These are phyloP conservation scores for Polyplosphaeria fusca DNA, from an alignment of 495 filamentous ascomycete species.

Conservation along the genomic window DNA sequence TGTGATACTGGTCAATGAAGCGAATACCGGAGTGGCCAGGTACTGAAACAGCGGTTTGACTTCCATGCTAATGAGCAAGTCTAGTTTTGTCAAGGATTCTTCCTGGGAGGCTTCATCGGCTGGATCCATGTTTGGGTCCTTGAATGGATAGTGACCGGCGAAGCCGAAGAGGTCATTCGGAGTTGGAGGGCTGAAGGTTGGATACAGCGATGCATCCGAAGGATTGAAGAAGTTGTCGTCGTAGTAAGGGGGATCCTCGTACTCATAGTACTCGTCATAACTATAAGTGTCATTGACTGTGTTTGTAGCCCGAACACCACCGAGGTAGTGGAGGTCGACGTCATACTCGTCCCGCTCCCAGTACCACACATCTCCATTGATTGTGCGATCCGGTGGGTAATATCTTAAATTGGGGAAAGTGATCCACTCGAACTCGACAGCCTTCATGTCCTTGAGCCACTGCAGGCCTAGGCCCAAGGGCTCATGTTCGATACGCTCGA, in stretches of 20 bases:
- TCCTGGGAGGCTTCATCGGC: background rate
- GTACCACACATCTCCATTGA: slow-evolving; percentile 4
- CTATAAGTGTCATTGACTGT: background rate
- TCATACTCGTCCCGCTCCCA: background rate
- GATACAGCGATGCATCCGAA: slow-evolving; percentile 2
- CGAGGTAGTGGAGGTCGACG: slow-evolving; percentile 8
- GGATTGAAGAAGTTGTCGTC: slow-evolving; percentile 25
- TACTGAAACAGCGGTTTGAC: slow-evolving; percentile 26
- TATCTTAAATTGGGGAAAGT: slow-evolving; percentile 26
- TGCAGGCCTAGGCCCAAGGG: background rate
- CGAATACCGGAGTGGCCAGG: slow-evolving; percentile 13
- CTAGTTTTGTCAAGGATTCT: slow-evolving; percentile 8
- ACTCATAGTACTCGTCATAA: slow-evolving; percentile 13
- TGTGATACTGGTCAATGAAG: slow-evolving; percentile 23
- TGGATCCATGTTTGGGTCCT: slow-evolving; percentile 2
- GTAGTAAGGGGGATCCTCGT: slow-evolving; percentile 24
- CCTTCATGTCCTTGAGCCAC: slow-evolving; percentile 18
- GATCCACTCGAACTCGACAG: slow-evolving; percentile 26
- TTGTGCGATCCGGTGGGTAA: slow-evolving; percentile 10
- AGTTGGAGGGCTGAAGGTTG: background rate
- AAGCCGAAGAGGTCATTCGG: slow-evolving; percentile 21
- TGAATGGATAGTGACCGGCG: slow-evolving; percentile 16
- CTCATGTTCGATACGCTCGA: slow-evolving; percentile 13
- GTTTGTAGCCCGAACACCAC: background rate
- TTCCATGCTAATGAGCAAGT: slow-evolving; percentile 14